Conservation (phyloP, 192 early-diverging fungal genomes). For the Linnemannia elongata region DNA sequence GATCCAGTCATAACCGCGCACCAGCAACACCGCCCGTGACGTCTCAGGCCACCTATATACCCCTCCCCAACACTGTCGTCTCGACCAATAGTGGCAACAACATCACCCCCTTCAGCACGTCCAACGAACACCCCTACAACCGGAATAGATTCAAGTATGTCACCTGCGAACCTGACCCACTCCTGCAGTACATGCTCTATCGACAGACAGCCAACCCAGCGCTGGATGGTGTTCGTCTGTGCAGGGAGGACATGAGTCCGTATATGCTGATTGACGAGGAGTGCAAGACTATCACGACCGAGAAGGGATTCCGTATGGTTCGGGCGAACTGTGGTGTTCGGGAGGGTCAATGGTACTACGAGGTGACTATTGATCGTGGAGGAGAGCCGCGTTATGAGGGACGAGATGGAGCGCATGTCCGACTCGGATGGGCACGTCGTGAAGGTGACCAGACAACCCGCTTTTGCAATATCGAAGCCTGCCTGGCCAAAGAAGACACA, state of each 20-base stretch:
- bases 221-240: constrained; percentile 60
- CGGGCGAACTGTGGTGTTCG: constrained; percentile 72
- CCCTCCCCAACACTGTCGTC: constrained; percentile 47
- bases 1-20: constrained; percentile 14
- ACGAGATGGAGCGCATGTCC: constrained; percentile 70
- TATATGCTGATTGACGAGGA: constrained; percentile 69
- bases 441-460: constrained; percentile 60
- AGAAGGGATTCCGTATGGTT: constrained; percentile 74
- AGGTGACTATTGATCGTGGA: constrained; percentile 65
- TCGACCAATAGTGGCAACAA: constrained; percentile 35
- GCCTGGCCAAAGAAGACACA: background rate
- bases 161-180: constrained; percentile 65
- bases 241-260: constrained; percentile 70
- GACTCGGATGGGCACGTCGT: constrained; percentile 73
- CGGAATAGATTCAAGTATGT: constrained; percentile 72
- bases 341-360: constrained; percentile 75
- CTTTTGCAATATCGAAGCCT: background rate
- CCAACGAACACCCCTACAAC: constrained; percentile 70
- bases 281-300: constrained; percentile 70
- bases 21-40: constrained; percentile 21
- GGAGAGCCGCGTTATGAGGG: constrained; percentile 58
- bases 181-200: constrained; percentile 62
- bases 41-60: constrained; percentile 40
- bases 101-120: constrained; percentile 50
- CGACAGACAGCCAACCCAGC: constrained; percentile 63